Conservation (phyloP, 495 filamentous ascomycete genomes). For the Penicillium coffeae region DNA sequence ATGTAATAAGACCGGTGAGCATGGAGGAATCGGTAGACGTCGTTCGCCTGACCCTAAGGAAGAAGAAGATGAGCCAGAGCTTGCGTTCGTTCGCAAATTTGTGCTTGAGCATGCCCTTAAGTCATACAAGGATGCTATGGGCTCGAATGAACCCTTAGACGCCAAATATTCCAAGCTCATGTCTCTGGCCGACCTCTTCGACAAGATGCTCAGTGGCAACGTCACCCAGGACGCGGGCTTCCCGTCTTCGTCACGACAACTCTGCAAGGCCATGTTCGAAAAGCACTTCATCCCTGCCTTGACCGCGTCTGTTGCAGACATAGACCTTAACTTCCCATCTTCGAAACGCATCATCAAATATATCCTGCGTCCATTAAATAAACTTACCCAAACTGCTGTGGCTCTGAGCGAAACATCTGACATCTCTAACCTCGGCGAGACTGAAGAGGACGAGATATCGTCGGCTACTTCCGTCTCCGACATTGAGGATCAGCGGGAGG, state of each 20-base stretch:
- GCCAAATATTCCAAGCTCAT: slow-evolving; percentile 81
- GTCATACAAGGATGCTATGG: slow-evolving; percentile 84
- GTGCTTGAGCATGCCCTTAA: slow-evolving; percentile 89
- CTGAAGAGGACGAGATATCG: slow-evolving; percentile 82
- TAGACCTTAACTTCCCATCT: slow-evolving; percentile 91
- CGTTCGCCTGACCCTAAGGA: slow-evolving; percentile 42
- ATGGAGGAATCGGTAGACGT: slow-evolving; percentile 36
- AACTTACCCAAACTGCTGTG: slow-evolving; percentile 82
- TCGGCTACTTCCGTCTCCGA: slow-evolving; percentile 88
- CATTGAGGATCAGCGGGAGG: slow-evolving; percentile 82
- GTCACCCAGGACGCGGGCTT: slow-evolving; percentile 49
- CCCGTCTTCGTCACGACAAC: slow-evolving; percentile 56
- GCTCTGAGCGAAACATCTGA: slow-evolving; percentile 75
- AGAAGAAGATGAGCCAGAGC: slow-evolving; percentile 77
- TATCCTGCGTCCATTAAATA: slow-evolving; percentile 83
- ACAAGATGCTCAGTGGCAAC: slow-evolving; percentile 80
- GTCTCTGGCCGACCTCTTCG: slow-evolving; percentile 84
- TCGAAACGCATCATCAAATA: slow-evolving; percentile 94
- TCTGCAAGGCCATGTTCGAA: slow-evolving; percentile 95
- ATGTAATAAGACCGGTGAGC: slow-evolving; percentile 81
- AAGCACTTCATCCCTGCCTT: slow-evolving; percentile 88
- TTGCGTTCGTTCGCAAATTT: slow-evolving; percentile 89
- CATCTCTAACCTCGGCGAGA: slow-evolving; percentile 62
- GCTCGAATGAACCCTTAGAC: slow-evolving; percentile 77
- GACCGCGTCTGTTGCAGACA: slow-evolving; percentile 88